Evolutionary conservation across 2,329 filamentous ascomycete genomes (phyloP), one percentile per base, ranked within the genome.

Genomic region (Cladosporium oxysporum): DNA sequence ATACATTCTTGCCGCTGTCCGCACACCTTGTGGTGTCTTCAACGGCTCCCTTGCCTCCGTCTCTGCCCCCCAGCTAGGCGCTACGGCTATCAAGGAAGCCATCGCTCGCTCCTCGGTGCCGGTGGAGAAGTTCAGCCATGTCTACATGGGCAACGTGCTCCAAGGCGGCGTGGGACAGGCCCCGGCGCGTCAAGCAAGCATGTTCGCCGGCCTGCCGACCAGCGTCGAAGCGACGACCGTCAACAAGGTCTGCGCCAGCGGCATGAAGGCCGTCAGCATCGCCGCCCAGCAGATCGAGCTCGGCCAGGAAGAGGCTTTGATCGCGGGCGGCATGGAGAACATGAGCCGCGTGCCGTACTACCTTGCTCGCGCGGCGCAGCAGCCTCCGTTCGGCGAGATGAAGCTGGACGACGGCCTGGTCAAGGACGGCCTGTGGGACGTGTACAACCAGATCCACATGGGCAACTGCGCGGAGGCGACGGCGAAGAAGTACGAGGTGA

Each of bases 361-460:
- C 76, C 81, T 96, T 33, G 88, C 91, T 8, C 88, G 95, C 35
- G 88, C 92, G n/a, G 92, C 88, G 74, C 87, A 90, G 68, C 84
- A 95, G 71, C 91, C 93, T 1, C 83, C 92, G 0, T 97, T 98
- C 74, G 95, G 95, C 37, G 88, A 97, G 73, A 84, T 95, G 71
- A 91, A 91, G 79, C 82, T 97, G 79, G 90, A 96, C 78, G 95
- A 99, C 75, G 95, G 94, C 0, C 81, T 99, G 73, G 90, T 98
- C 76, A 95, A 95, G 79, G 95, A 99, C 75, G 95, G 95, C 0
- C 81, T 99, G 68, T 97, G 92, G 83, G 95, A 99, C 76, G 94
- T 97, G 16, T 99, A 97, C 80, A 93, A 96, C 78, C 87, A 97
- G 76, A 91, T 97, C 75, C 95, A 98, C 80, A 99, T 99, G 95